Percentiles rank a stretch among this genome's conserved stretches.
Conservation (phyloP, 371 early-diverging fungal species). For the Paraphysoderma sedebokerense region DNA sequence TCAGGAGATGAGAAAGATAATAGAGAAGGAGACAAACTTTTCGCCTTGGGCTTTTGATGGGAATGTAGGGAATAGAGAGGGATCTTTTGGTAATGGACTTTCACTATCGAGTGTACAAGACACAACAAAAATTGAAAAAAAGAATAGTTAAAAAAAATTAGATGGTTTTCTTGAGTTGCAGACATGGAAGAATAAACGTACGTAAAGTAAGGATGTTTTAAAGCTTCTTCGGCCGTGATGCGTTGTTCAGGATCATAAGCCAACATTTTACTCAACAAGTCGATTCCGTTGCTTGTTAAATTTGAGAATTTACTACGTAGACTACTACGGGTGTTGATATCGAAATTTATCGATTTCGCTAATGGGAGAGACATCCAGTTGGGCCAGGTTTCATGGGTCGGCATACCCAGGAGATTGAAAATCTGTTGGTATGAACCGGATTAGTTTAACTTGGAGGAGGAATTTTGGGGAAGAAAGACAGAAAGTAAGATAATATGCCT, state of each 20-base stretch:
- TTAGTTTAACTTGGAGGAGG: conserved; percentile 6
- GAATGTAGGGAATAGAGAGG: conserved; percentile 87
- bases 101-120: conserved; percentile 26
- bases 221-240: conserved; percentile 67
- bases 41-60: conserved; percentile 72
- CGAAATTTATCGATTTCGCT: conserved; percentile 52
- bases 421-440: conserved; percentile 19
- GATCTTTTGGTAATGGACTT: conserved; percentile 75
- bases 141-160: no score
- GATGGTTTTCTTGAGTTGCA: not conserved
- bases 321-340: conserved; percentile 5
- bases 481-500: conserved; percentile 15
- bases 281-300: conserved; percentile 57
- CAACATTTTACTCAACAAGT: conserved; percentile 60
- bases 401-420: conserved; percentile 50
- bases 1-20: not conserved
- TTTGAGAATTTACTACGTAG: conserved; percentile 45
- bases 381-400: conserved; percentile 56
- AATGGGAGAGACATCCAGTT: conserved; percentile 43
- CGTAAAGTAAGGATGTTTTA: conserved; percentile 72
- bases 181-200: no score
- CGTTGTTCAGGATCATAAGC: conserved; percentile 74
- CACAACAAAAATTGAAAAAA: not conserved
- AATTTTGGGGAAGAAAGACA: not conserved
- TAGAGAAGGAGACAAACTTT: conserved; percentile 3